phyloP scores from a whole-genome alignment of 257 asterid genomes.

The Lycium barbarum region DNA sequence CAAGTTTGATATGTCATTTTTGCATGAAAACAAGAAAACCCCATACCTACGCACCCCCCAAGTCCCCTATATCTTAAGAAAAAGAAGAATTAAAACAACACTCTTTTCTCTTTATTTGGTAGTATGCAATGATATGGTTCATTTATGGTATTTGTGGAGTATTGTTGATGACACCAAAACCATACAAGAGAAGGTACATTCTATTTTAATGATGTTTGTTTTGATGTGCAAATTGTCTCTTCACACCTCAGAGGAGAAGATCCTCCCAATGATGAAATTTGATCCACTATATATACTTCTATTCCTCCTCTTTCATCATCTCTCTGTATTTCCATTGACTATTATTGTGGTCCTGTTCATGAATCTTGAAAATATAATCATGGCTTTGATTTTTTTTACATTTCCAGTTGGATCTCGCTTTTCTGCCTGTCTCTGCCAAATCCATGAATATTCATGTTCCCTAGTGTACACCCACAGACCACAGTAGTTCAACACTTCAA shows the following conservation, averaged over 20 bases:
- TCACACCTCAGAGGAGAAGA: conserved; percentile 24
- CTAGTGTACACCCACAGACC: background rate
- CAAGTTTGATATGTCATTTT: conserved; percentile 4
- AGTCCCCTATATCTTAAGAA: background rate
- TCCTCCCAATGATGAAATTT: conserved; percentile 28
- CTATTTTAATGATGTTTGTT: conserved; percentile 29
- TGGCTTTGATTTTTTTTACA: background rate
- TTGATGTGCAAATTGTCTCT: conserved; percentile 22
- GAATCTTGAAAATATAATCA: conserved; percentile 25
- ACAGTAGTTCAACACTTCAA: background rate
- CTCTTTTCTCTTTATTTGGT: conserved; percentile 15
- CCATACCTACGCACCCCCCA: background rate
- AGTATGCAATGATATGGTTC: conserved; percentile 40
- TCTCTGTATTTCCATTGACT: conserved; percentile 27
- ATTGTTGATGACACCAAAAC: conserved; percentile 35
- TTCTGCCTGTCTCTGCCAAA: conserved; percentile 4
- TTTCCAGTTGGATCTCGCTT: background rate
- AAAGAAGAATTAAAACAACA: background rate
- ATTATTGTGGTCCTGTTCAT: conserved; percentile 35
- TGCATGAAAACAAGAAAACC: conserved; percentile 45
- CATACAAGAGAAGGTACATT: conserved; percentile 35
- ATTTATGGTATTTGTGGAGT: conserved; percentile 36
- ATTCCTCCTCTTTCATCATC: conserved; percentile 20
- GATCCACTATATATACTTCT: background rate
- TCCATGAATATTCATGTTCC: background rate